Base-by-base conservation (phyloP, 208 protist species). In the Porcisia hertigi region DNA sequence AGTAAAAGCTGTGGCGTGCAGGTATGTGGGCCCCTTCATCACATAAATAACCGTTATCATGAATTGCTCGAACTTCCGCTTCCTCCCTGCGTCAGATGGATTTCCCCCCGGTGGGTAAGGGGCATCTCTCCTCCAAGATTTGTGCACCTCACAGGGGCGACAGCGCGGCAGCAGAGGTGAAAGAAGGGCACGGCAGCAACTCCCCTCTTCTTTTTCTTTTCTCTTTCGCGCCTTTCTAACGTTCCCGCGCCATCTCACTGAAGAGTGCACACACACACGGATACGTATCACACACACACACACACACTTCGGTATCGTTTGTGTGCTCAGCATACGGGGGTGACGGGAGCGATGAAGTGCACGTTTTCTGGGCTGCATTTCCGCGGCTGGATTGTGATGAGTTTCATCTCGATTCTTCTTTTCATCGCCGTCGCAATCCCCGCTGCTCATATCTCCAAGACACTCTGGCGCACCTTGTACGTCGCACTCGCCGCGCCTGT, bases 381-480 rank as follows among this genome's bases (percentile, higher is more conserved):
- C 76, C 82, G 86, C 54, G 78, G 86, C 14, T 93, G 91, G 86
- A 45, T 91, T 16, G 23, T 86, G 3, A 84, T 92, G 91, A 77
- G 83, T 58, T 36, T 93, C 53, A 36, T 92, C 62, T 87, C 84
- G 1, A 55, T 74, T 3, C 30, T 83, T 16, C 81, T 96, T 0
- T 81, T 96, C 77, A 84, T 85, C 43, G 81, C 77, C 11, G 83
- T 87, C 8, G 80, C 69, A n/a, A 80, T 92, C n/a, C 89, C 89
- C 3, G 66, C 77, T 1, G 84, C 78, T 12, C 92, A 93, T 76
- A 86, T 92, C 45, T 25, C 66, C 16, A 76, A 45, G 14, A 70
- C 66, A 7, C n/a, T 54, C 20, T 59, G 66, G 34, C 84, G 88
- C 39, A 86, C 69, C 65, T 88, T 92, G 64, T 93, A 91, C 79